Percentiles rank a stretch among this genome's conserved stretches.
phyloP scores from a whole-genome alignment of 495 filamentous ascomycete genomes.

The Neurospora sp. region DNA sequence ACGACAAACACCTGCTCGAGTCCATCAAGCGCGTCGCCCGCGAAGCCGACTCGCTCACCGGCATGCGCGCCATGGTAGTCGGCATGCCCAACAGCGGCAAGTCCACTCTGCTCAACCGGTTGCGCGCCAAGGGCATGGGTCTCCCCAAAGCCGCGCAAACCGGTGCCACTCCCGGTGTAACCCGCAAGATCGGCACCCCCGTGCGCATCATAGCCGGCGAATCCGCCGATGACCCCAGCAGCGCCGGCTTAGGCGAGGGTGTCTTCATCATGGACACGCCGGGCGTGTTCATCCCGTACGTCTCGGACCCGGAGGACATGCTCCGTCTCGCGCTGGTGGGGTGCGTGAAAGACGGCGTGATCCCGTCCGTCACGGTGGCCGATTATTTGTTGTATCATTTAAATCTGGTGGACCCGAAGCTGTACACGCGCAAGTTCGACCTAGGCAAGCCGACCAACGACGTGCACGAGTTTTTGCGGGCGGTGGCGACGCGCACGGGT shows the following conservation, averaged over 20 bases:
- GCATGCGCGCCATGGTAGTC: constrained; percentile 73
- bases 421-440: constrained; percentile 52
- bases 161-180: constrained; percentile 81
- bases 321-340: constrained; percentile 84
- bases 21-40: constrained; percentile 23
- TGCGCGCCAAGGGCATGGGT: constrained; percentile 58
- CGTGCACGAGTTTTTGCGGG: constrained; percentile 54
- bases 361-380: constrained; percentile 63
- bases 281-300: constrained; percentile 90
- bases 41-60: constrained; percentile 30
- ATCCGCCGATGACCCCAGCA: not conserved
- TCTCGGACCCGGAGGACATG: constrained; percentile 77
- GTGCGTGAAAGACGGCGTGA: constrained; percentile 79
- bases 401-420: constrained; percentile 47
- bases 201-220: constrained; percentile 57
- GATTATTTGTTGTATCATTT: constrained; percentile 85
- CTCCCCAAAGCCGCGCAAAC: constrained; percentile 68
- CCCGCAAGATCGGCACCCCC: constrained; percentile 69
- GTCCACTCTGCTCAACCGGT: constrained; percentile 78
- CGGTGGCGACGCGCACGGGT: constrained; percentile 62
- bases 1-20: constrained; percentile 17
- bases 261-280: constrained; percentile 46
- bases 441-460: constrained; percentile 65
- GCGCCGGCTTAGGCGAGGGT: constrained; percentile 29
- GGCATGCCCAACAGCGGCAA: constrained; percentile 98